phyloP scores from a whole-genome alignment of 345 rosid species.

The Fremontodendron californicum region DNA sequence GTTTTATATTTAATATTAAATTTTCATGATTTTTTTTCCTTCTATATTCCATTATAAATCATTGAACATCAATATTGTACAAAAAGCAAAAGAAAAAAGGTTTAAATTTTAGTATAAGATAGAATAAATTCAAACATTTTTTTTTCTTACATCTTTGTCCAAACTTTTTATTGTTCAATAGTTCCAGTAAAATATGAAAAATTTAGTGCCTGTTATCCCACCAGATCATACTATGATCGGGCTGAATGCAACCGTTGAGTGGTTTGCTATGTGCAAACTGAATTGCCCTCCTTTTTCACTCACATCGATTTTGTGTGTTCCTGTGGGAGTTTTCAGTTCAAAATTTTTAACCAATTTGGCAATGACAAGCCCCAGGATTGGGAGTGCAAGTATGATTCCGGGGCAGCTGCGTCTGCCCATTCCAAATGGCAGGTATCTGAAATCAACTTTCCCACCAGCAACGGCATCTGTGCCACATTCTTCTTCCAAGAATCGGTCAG shows the following conservation, averaged over 20 bases:
- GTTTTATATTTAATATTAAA: no score
- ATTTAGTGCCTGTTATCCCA: not conserved
- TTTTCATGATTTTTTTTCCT: no score
- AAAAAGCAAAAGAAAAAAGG: no score
- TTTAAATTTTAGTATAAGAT: no score
- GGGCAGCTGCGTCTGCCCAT: conserved; percentile 63
- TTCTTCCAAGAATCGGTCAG: conserved; percentile 55
- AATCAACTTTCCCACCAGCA: conserved; percentile 54
- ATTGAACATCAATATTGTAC: no score
- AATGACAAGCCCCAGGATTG: conserved; percentile 50
- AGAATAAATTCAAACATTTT: no score
- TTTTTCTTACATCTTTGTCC: no score
- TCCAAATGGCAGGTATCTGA: conserved; percentile 56
- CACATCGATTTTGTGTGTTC: conserved; percentile 38
- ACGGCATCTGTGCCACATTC: conserved; percentile 36
- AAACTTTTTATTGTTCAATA: not conserved
- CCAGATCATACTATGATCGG: conserved; percentile 23
- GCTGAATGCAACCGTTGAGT: conserved; percentile 49
- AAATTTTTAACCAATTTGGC: conserved; percentile 47
- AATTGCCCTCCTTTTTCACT: conserved; percentile 68
- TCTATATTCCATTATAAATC: no score
- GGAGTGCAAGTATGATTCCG: conserved; percentile 54
- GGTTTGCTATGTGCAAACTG: conserved; percentile 56
- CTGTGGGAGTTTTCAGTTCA: conserved; percentile 40
- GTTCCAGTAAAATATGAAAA: not conserved